Percentiles rank a stretch among this genome's conserved stretches.
Evolutionary conservation across 179 eudicot species (phyloP).

Genomic region (Carnegiea gigantea): DNA sequence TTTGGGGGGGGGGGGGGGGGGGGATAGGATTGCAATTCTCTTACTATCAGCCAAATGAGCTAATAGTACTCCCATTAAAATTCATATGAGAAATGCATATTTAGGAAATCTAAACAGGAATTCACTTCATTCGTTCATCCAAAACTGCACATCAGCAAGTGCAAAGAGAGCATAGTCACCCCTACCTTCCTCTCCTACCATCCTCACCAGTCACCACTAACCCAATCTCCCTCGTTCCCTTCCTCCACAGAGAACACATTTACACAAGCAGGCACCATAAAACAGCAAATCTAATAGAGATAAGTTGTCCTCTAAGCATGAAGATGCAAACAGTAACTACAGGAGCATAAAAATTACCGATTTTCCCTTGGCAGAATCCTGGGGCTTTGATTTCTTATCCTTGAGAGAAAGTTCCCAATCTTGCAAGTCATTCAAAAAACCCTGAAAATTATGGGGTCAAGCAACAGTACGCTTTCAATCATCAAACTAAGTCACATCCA

Average conservation of each 20-base stretch:
- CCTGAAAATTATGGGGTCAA: slow-evolving; percentile 65
- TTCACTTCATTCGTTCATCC: no score
- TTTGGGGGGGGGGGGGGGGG: no score
- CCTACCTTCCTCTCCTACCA: no score
- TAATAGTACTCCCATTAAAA: no score
- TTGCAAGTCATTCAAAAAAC: slow-evolving; percentile 76
- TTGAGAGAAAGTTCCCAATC: slow-evolving; percentile 68
- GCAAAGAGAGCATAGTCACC: no score
- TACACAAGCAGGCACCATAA: neutral
- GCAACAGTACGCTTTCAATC: slow-evolving; percentile 2
- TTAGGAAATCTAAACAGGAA: no score
- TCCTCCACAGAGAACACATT: neutral
- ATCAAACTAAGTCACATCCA: neutral
- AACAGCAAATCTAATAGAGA: neutral
- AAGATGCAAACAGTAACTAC: neutral
- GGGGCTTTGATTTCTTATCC: slow-evolving; percentile 55
- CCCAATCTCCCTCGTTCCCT: neutral
- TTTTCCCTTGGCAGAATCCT: slow-evolving; percentile 41
- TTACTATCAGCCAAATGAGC: no score
- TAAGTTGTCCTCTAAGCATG: no score
- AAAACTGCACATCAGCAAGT: no score
- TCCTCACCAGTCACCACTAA: neutral
- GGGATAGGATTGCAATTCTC: no score
- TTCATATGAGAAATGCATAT: no score
- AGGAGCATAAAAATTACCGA: slow-evolving; percentile 40